Evolutionary conservation across 2,329 filamentous ascomycete genomes (phyloP), one percentile per base, ranked within the genome.

Genomic region (Arachnomyces sp.): DNA sequence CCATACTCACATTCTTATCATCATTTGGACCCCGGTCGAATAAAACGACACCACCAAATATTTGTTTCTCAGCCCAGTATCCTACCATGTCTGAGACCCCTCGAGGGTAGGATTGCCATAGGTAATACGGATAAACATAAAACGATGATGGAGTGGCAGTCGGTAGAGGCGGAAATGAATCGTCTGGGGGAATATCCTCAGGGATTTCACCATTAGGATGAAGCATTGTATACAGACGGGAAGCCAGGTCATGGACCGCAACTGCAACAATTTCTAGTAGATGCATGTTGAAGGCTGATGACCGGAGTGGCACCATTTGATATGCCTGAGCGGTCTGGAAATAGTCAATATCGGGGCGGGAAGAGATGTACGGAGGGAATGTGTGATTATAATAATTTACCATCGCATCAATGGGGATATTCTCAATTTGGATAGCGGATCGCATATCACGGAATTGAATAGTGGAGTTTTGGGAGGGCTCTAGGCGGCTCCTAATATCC

Each of bases 21-120:
- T 9, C 20, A 9, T 5, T 5, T 9, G 5, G 5, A 9, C 20
- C 20, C 5, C 20, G 20, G 9, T 58, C 53, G 36, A 56, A 57
- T 12, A 56, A 33, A n/a, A 54, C 45, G 15, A 57, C 49, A 6
- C 52, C 54, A 4, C 53, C 51, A 15, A 56, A 48, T 8, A 55
- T 40, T 2, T 48, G 46, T 25, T 43, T 42, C 38, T 55, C 53
- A 17, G 50, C 49, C 54, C 50, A 57, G 43, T 55, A 55, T 6
- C 49, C 52, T 34, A 53, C 51, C 30, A 47, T 40, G 39, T 54
- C 52, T 8, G 48, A 51, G 28, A 55, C 34, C 12, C 50, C 52
- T 14, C 48, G 36, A 4, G 54, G 50, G 34, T 54, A 52, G 38
- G 49, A 47, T 15, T 52, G 13, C 20, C 20, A 25, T 5, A 9